Evolutionary conservation across 768 basidiomycete species (phyloP).

Genomic region (Mycena amicta): DNA sequence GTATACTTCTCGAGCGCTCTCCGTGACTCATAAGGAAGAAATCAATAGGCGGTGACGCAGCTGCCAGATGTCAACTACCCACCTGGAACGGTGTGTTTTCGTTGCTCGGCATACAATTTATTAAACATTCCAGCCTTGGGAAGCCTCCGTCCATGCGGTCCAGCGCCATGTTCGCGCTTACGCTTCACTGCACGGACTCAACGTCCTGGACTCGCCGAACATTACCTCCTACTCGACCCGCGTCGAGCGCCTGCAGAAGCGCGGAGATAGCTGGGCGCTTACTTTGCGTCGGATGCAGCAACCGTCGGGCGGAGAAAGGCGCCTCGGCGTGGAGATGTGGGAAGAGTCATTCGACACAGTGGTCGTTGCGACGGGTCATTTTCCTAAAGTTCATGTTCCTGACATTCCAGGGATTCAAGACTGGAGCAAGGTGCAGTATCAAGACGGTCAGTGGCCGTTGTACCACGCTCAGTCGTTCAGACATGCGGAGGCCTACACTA

Average conservation of each 20-base stretch:
- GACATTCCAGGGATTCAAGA: slow-evolving; percentile 27
- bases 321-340: slow-evolving; percentile 26
- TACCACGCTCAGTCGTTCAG: slow-evolving; percentile 36
- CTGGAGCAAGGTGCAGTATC: slow-evolving; percentile 26
- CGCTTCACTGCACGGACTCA: slow-evolving; percentile 32
- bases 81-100: slow-evolving; percentile 13
- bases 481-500: slow-evolving; percentile 27
- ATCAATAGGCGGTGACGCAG: slow-evolving; percentile 2
- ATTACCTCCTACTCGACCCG: slow-evolving; percentile 37
- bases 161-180: slow-evolving; percentile 33
- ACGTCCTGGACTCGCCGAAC: slow-evolving; percentile 27
- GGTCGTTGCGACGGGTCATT: slow-evolving; percentile 33
- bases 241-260: slow-evolving; percentile 38
- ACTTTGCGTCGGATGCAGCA: slow-evolving; percentile 22
- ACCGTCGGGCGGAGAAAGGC: slow-evolving; percentile 10
- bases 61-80: slow-evolving; percentile 19
- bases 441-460: slow-evolving; percentile 18
- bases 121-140: slow-evolving; percentile 12
- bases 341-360: slow-evolving; percentile 36
- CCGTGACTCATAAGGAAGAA: background rate
- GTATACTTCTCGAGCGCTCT: background rate
- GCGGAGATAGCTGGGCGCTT: slow-evolving; percentile 23
- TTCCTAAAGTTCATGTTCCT: slow-evolving; percentile 32
- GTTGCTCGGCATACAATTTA: background rate
- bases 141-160: slow-evolving; percentile 18